Evolutionary conservation across 2,329 filamentous ascomycete species (phyloP).

Genomic region (Phaeosphaeriaceae sp.): DNA sequence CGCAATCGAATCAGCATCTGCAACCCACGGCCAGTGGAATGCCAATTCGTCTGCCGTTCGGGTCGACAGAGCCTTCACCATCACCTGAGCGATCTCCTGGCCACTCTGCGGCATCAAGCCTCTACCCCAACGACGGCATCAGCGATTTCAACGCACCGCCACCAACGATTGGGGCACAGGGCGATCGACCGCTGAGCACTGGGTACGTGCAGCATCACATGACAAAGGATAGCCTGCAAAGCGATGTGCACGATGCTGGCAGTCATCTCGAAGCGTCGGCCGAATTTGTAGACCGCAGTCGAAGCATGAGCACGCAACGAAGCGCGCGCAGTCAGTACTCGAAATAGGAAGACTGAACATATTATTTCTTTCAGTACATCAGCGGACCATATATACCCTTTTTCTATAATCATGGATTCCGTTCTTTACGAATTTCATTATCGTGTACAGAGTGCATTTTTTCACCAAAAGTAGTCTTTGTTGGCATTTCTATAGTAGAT

Average conservation of each 20-base stretch:
- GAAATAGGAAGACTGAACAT: not conserved
- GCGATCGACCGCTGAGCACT: constrained; percentile 44
- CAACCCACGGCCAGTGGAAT: constrained; percentile 30
- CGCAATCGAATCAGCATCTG: constrained; percentile 28
- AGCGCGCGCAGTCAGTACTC: constrained; percentile 29
- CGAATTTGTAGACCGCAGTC: constrained; percentile 47
- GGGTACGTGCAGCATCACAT: constrained; percentile 49
- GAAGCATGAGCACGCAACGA: constrained; percentile 41
- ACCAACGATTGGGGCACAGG: constrained; percentile 17
- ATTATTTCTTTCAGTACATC: constrained; percentile 10
- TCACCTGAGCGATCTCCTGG: constrained; percentile 45
- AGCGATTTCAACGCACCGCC: constrained; percentile 31
- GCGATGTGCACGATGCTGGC: constrained; percentile 36
- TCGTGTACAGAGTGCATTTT: constrained; percentile 23
- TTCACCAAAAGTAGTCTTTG: constrained; percentile 19
- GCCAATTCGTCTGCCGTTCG: constrained; percentile 45
- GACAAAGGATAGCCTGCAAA: constrained; percentile 47
- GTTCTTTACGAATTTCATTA: constrained; percentile 33
- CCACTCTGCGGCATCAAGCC: constrained; percentile 44
- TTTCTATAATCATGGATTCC: constrained; percentile 5
- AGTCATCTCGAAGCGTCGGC: constrained; percentile 45
- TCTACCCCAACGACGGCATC: constrained; percentile 31
- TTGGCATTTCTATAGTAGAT: constrained; percentile 8
- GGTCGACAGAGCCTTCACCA: constrained; percentile 43
- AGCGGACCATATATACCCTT: constrained; percentile 3